These are phyloP conservation scores for Primulina tabacum DNA, from an alignment of 257 asterid species.

Conservation along the genomic window DNA sequence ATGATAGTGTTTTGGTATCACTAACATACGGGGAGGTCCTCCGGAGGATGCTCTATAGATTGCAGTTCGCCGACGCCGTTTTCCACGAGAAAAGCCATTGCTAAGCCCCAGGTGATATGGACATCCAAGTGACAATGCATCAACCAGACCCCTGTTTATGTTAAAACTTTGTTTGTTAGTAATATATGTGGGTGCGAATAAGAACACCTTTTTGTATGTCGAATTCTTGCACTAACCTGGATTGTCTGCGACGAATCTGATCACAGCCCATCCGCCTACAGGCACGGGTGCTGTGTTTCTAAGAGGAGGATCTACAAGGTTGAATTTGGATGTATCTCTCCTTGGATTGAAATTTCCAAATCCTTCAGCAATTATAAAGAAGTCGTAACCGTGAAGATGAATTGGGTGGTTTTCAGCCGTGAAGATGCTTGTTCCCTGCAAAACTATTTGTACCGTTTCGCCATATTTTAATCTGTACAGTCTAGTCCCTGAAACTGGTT, in stretches of 20 bases:
- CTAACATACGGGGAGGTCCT: slow-evolving; percentile 22
- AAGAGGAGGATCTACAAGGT: slow-evolving; percentile 47
- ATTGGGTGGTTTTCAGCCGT: slow-evolving; percentile 61
- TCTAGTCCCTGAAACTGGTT: slow-evolving; percentile 41
- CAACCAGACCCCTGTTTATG: slow-evolving; percentile 26
- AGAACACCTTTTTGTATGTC: background rate
- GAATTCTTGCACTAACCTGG: slow-evolving; percentile 8
- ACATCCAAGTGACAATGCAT: slow-evolving; percentile 32
- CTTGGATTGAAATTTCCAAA: slow-evolving; percentile 48
- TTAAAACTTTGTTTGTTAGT: background rate
- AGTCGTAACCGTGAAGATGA: slow-evolving; percentile 53
- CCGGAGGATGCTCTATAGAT: slow-evolving; percentile 19
- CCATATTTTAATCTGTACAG: slow-evolving; percentile 42
- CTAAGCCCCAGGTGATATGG: slow-evolving; percentile 27
- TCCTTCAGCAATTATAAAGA: slow-evolving; percentile 52
- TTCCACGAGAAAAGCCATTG: slow-evolving; percentile 26
- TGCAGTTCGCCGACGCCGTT: slow-evolving; percentile 23
- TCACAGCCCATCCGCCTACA: slow-evolving; percentile 22
- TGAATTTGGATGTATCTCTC: slow-evolving; percentile 33
- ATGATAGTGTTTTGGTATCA: slow-evolving; percentile 31
- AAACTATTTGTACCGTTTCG: slow-evolving; percentile 44
- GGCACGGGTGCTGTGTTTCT: slow-evolving; percentile 6
- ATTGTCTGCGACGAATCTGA: slow-evolving; percentile 21
- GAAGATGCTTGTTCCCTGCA: slow-evolving; percentile 52
- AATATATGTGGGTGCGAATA: too few relatives aligned